These are phyloP conservation scores for Auxenochlorella protothecoides DNA, from an alignment of 139 green algal genomes.

Conservation along the genomic window DNA sequence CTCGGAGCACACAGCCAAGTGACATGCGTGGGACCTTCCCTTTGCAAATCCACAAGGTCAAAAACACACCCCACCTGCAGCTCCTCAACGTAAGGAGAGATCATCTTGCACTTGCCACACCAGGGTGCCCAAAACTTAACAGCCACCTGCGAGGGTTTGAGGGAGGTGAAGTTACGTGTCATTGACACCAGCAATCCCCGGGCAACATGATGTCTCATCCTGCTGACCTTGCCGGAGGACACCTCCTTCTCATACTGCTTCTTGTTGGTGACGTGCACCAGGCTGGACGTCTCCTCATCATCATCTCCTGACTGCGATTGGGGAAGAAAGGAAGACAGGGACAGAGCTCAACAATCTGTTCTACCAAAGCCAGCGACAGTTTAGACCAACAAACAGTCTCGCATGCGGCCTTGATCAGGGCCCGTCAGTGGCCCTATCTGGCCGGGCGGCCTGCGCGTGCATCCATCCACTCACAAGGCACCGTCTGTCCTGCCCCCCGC, in stretches of 20 bases:
- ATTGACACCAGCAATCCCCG: not conserved
- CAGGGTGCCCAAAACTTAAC: constrained; percentile 43
- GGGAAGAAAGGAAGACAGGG: too few relatives aligned
- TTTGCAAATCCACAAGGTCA: not conserved
- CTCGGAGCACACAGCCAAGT: not conserved
- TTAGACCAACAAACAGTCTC: too few relatives aligned
- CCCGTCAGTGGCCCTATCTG: too few relatives aligned
- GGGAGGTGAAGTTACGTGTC: not conserved
- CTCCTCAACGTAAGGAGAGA: constrained; percentile 55
- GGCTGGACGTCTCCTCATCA: not conserved
- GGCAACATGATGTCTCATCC: not conserved
- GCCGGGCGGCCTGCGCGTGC: too few relatives aligned
- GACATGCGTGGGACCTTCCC: not conserved
- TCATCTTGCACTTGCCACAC: constrained; percentile 60
- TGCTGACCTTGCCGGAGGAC: constrained; percentile 1
- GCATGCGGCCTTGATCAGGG: too few relatives aligned
- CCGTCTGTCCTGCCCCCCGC: too few relatives aligned
- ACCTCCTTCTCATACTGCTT: constrained; percentile 31
- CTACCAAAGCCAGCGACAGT: too few relatives aligned
- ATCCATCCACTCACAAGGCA: too few relatives aligned
- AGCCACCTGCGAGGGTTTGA: constrained; percentile 16
- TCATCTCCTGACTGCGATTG: too few relatives aligned
- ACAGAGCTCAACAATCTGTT: too few relatives aligned
- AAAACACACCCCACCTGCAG: constrained; percentile 24
- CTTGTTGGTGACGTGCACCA: constrained; percentile 22